phyloP scores from a whole-genome alignment of 1,139 yeast species.

The Nakaseomyces glabratus region DNA sequence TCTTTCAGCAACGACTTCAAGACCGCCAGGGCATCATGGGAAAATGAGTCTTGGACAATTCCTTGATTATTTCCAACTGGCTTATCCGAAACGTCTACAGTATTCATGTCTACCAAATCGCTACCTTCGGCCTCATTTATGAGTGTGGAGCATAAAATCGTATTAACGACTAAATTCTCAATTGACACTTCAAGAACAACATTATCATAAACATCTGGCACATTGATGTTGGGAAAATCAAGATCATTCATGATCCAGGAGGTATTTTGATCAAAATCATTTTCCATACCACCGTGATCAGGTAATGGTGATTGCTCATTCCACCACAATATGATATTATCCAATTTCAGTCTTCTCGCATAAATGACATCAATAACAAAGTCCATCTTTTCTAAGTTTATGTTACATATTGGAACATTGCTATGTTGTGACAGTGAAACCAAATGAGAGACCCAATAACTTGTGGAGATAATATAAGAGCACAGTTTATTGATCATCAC shows the following conservation, averaged over 20 bases:
- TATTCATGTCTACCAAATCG: constrained; percentile 51
- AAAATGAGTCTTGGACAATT: constrained; percentile 69
- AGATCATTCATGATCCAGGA: constrained; percentile 45
- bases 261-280: constrained; percentile 38
- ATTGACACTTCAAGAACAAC: constrained; percentile 74
- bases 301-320: constrained; percentile 62
- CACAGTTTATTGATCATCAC: constrained; percentile 58
- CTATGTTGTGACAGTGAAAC: constrained; percentile 61
- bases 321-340: constrained; percentile 88
- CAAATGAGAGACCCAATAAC: constrained; percentile 66
- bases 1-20: constrained; percentile 68
- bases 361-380: constrained; percentile 78
- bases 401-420: constrained; percentile 77
- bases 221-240: constrained; percentile 65
- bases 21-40: constrained; percentile 63
- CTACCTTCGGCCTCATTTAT: constrained; percentile 88
- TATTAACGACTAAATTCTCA: constrained; percentile 73
- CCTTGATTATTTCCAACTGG: constrained; percentile 31
- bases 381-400: constrained; percentile 66
- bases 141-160: constrained; percentile 74
- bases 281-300: constrained; percentile 79
- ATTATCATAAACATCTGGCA: constrained; percentile 71
- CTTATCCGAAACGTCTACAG: constrained; percentile 14
- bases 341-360: constrained; percentile 62
- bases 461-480: constrained; percentile 64